A percentile compares a stretch with the other conserved stretches of the same genome.
phyloP scores from a whole-genome alignment of 2,329 filamentous ascomycete species.

The Aspergillus glaucus region DNA sequence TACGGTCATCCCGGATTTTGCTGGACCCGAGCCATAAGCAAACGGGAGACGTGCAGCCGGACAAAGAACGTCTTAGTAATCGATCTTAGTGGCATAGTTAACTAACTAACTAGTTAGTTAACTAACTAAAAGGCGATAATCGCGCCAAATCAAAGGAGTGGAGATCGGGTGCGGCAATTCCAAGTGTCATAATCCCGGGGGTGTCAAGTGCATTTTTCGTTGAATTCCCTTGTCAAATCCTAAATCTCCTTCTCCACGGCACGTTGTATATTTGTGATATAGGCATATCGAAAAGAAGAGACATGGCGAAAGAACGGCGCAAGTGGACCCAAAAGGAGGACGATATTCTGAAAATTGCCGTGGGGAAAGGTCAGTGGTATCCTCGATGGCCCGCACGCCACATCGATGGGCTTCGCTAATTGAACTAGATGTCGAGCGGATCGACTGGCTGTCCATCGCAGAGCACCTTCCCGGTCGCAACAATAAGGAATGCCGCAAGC shows the following conservation, averaged over 20 bases:
- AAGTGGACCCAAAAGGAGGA: neutral
- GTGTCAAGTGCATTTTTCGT: too few species aligned
- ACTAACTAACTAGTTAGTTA: too few species aligned
- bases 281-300: neutral
- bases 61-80: neutral
- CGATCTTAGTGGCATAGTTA: neutral
- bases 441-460: constrained; percentile 6
- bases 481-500: constrained; percentile 8
- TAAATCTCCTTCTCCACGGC: neutral
- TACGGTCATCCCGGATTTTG: neutral
- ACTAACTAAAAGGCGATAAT: too few species aligned
- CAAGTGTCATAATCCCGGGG: neutral
- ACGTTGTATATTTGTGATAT: neutral
- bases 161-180: neutral
- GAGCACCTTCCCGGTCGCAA: constrained; percentile 4
- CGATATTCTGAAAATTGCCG: neutral
- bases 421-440: neutral
- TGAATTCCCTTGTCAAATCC: neutral
- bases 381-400: neutral
- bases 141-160: neutral
- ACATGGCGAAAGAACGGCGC: neutral
- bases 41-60: neutral
- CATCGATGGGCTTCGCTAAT: neutral
- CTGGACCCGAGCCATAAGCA: neutral
- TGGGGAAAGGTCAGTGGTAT: neutral